Evolutionary conservation across 2,329 filamentous ascomycete species (phyloP).

Genomic region (Hortaea werneckii): DNA sequence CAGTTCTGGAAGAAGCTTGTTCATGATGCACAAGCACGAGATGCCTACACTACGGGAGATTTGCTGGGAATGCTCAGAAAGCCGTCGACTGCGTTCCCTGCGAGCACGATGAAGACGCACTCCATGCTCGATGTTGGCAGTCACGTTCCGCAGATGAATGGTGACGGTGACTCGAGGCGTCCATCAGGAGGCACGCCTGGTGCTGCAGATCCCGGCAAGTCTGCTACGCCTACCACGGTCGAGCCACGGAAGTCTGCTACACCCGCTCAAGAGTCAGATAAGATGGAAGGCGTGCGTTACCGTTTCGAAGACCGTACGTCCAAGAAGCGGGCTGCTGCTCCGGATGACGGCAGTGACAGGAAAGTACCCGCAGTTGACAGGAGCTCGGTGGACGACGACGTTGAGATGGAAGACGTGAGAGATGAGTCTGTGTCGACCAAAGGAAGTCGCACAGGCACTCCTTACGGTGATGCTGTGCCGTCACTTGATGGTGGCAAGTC

Average conservation of each 20-base stretch:
- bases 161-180: background rate
- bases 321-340: slow-evolving; percentile 10
- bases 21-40: slow-evolving; percentile 63
- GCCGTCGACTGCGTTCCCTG: slow-evolving; percentile 36
- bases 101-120: slow-evolving; percentile 8
- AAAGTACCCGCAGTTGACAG: slow-evolving; percentile 9
- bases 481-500: slow-evolving; percentile 11
- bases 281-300: slow-evolving; percentile 28
- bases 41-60: slow-evolving; percentile 65
- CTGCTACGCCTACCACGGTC: background rate
- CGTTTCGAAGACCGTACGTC: slow-evolving; percentile 21
- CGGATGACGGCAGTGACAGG: slow-evolving; percentile 5
- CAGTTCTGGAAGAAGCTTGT: slow-evolving; percentile 87
- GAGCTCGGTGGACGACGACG: slow-evolving; percentile 24
- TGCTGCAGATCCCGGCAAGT: background rate
- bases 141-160: slow-evolving; percentile 6
- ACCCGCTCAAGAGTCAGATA: slow-evolving; percentile 24
- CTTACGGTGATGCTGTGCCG: background rate
- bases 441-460: slow-evolving; percentile 1
- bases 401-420: slow-evolving; percentile 23
- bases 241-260: background rate
- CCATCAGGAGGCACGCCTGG: background rate
- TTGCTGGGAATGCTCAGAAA: slow-evolving; percentile 44
- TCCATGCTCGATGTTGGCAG: slow-evolving; percentile 16
- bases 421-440: background rate